These are phyloP conservation scores for Rauvolfia tetraphylla DNA, from an alignment of 257 asterid genomes.

Conservation along the genomic window DNA sequence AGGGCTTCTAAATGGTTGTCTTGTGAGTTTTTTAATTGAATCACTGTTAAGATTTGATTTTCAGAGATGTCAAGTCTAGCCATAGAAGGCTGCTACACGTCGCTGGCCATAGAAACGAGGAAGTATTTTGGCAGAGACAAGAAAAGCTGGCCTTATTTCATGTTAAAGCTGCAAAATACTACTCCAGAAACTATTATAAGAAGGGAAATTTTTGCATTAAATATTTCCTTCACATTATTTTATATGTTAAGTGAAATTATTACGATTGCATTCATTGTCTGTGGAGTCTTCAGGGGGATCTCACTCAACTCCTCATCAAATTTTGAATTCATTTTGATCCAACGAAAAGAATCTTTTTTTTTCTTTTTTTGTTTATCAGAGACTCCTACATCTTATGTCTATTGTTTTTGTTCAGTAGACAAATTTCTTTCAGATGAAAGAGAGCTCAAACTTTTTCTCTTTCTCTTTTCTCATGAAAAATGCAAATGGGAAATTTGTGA, in stretches of 20 bases:
- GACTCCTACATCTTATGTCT: not conserved
- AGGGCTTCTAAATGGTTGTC: not conserved
- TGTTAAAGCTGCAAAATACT: constrained; percentile 10
- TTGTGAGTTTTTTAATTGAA: not conserved
- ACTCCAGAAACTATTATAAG: not conserved
- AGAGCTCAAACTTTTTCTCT: not conserved
- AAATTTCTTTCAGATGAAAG: constrained; percentile 1
- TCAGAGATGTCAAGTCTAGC: constrained; percentile 29
- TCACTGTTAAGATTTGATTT: constrained; percentile 39
- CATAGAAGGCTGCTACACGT: constrained; percentile 6
- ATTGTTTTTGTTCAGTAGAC: not conserved
- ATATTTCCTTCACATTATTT: not conserved
- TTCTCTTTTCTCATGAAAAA: not conserved
- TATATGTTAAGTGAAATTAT: too few species aligned
- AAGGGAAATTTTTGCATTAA: not conserved
- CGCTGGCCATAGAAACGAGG: constrained; percentile 15
- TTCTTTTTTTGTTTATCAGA: not conserved
- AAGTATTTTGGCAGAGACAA: not conserved
- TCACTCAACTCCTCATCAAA: not conserved
- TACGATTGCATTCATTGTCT: not conserved
- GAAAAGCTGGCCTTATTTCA: constrained; percentile 1
- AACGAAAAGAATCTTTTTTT: not conserved
- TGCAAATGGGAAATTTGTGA: not conserved
- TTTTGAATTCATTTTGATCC: too few species aligned
- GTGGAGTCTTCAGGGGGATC: not conserved